phyloP scores from a whole-genome alignment of 2,329 filamentous ascomycete species.

The Alternaria sp. region DNA sequence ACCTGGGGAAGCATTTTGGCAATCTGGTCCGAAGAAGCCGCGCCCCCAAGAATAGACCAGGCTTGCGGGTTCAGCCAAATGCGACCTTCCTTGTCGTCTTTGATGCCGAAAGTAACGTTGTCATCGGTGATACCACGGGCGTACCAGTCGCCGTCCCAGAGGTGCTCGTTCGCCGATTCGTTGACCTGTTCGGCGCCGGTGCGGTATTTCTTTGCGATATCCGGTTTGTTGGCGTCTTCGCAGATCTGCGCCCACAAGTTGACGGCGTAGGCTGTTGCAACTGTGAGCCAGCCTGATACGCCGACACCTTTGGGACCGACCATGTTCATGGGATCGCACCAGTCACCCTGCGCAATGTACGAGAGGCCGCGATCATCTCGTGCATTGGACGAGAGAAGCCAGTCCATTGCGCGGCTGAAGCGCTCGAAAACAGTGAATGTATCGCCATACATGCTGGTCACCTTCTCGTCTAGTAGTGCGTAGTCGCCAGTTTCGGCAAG shows the following conservation, averaged over 20 bases:
- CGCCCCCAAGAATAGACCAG: conserved; percentile 64
- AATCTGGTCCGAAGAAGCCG: conserved; percentile 56
- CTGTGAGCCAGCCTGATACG: conserved; percentile 66
- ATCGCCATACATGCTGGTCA: conserved; percentile 56
- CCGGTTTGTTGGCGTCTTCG: conserved; percentile 53
- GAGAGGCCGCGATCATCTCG: conserved; percentile 64
- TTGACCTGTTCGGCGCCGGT: conserved; percentile 59
- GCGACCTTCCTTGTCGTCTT: conserved; percentile 61
- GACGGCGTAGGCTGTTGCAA: conserved; percentile 63
- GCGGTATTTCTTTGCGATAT: conserved; percentile 57
- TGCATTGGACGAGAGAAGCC: conserved; percentile 56
- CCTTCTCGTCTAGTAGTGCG: conserved; percentile 55
- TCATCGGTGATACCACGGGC: conserved; percentile 67
- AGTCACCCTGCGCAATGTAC: conserved; percentile 67
- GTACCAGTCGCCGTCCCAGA: conserved; percentile 67
- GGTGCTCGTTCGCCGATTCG: conserved; percentile 59
- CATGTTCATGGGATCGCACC: conserved; percentile 71
- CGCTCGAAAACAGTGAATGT: conserved; percentile 63
- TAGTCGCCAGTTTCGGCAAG: conserved; percentile 65
- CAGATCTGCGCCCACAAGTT: conserved; percentile 64
- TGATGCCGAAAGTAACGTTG: conserved; percentile 61
- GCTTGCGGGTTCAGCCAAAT: conserved; percentile 68
- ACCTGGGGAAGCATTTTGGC: conserved; percentile 58
- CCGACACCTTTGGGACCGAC: conserved; percentile 66
- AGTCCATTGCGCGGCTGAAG: conserved; percentile 66